A percentile compares a stretch with the other conserved stretches of the same genome.
Evolutionary conservation across 768 basidiomycete genomes (phyloP).

Genomic region (Erythrobasidium yunnanense): DNA sequence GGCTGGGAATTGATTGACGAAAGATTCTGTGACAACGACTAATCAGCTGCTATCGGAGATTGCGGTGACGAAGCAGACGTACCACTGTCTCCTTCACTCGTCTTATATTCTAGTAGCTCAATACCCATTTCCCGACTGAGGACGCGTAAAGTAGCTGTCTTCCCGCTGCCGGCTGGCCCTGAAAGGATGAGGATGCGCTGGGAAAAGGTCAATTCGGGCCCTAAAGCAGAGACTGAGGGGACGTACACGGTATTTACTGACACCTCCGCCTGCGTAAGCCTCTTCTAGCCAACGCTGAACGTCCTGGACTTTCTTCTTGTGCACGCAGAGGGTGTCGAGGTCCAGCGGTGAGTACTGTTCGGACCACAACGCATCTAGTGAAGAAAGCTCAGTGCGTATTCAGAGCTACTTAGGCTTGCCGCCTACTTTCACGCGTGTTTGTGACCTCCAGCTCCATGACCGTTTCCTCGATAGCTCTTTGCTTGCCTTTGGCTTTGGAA

Average conservation of each 20-base stretch:
- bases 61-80: not conserved
- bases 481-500: slow-evolving; percentile 4
- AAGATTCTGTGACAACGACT: slow-evolving; percentile 23
- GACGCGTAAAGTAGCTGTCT: slow-evolving; percentile 72
- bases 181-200: slow-evolving; percentile 75
- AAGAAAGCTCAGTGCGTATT: not conserved
- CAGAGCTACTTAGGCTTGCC: not conserved
- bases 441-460: slow-evolving; percentile 11
- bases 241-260: slow-evolving; percentile 65
- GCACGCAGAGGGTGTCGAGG: slow-evolving; percentile 34
- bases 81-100: slow-evolving; percentile 27
- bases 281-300: slow-evolving; percentile 38
- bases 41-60: not conserved
- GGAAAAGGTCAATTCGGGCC: not conserved
- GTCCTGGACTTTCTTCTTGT: slow-evolving; percentile 42
- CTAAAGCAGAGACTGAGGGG: not conserved
- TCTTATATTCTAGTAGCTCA: slow-evolving; percentile 78
- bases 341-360: slow-evolving; percentile 25
- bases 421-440: slow-evolving; percentile 2
- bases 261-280: slow-evolving; percentile 40
- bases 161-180: slow-evolving; percentile 80
- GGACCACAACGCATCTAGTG: slow-evolving; percentile 12
- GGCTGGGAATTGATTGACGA: slow-evolving; percentile 31
- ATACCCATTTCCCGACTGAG: slow-evolving; percentile 63
- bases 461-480: slow-evolving; percentile 2